Percentiles rank a stretch among this genome's conserved stretches.
These are phyloP conservation scores for Oryza punctata DNA, from an alignment of 176 grass and related monocot species.

Conservation along the genomic window DNA sequence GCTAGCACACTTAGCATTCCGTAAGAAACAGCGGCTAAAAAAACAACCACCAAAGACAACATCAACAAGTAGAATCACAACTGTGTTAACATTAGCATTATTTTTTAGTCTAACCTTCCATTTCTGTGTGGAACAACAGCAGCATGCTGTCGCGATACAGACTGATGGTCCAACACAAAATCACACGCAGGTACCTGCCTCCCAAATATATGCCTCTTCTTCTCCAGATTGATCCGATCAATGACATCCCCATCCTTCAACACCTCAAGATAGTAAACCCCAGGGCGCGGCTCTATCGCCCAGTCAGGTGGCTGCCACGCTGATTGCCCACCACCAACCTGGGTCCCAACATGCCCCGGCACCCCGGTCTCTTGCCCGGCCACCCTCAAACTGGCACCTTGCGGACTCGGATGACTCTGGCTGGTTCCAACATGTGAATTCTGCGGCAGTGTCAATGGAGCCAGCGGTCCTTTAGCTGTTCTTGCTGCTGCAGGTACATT, in stretches of 20 bases:
- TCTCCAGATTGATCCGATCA: conserved; percentile 85
- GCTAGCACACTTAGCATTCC: neutral
- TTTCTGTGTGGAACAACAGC: conserved; percentile 92
- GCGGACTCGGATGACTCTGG: conserved; percentile 40
- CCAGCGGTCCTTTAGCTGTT: conserved; percentile 17
- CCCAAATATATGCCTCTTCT: conserved; percentile 88
- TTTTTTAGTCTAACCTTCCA: conserved; percentile 61
- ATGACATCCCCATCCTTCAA: conserved; percentile 84
- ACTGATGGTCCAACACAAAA: conserved; percentile 94
- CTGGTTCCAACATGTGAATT: conserved; percentile 17
- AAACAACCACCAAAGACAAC: neutral
- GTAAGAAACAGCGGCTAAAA: neutral
- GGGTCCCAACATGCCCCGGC: conserved; percentile 39
- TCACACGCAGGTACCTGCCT: conserved; percentile 86
- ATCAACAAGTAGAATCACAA: neutral
- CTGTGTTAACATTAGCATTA: conserved; percentile 5
- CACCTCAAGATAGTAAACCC: conserved; percentile 91
- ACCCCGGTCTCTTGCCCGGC: conserved; percentile 31
- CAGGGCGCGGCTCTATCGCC: conserved; percentile 70
- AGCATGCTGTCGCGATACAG: conserved; percentile 94
- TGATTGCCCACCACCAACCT: conserved; percentile 90
- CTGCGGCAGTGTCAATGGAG: conserved; percentile 26
- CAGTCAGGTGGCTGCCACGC: conserved; percentile 93
- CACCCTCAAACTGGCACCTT: conserved; percentile 17
- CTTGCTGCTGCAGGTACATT: conserved; percentile 20